phyloP scores from a whole-genome alignment of 2,329 filamentous ascomycete species.

The Phaeosphaeria sp. region DNA sequence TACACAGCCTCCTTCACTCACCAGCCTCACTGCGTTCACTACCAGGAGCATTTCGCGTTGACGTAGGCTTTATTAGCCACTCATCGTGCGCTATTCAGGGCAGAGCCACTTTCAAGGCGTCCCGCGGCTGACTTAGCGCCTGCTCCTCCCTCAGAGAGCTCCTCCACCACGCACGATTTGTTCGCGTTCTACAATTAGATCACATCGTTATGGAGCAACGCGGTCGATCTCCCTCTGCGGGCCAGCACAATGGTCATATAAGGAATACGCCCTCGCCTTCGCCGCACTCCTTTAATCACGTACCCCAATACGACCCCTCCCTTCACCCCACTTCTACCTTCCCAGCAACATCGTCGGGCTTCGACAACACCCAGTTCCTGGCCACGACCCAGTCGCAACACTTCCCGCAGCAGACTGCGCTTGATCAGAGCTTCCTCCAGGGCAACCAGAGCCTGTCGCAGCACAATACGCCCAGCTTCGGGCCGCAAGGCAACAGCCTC shows the following conservation, averaged over 20 bases:
- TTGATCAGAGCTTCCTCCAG: constrained; percentile 54
- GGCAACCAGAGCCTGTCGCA: constrained; percentile 52
- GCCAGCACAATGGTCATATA: constrained; percentile 66
- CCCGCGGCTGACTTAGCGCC: constrained; percentile 1
- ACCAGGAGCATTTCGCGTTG: constrained; percentile 27
- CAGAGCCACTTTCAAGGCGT: constrained; percentile 9
- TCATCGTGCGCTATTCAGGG: constrained; percentile 19
- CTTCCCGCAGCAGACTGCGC: constrained; percentile 49
- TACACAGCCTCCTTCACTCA: constrained; percentile 39
- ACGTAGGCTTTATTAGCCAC: constrained; percentile 25
- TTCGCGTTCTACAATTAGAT: constrained; percentile 34
- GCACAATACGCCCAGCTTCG: constrained; percentile 61
- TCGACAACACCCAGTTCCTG: constrained; percentile 49
- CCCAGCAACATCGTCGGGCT: constrained; percentile 46
- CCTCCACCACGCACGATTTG: neutral
- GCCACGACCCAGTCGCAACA: constrained; percentile 55
- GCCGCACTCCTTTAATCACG: constrained; percentile 63
- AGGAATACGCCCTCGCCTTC: constrained; percentile 71
- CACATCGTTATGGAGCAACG: constrained; percentile 61
- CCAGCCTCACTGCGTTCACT: constrained; percentile 32
- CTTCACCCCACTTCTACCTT: constrained; percentile 33
- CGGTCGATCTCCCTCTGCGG: constrained; percentile 69
- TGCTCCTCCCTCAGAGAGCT: neutral
- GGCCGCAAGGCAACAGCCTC: constrained; percentile 47
- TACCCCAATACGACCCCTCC: constrained; percentile 59